Conservation (phyloP, 345 rosid genomes). For the Pugionium dolabratum region DNA sequence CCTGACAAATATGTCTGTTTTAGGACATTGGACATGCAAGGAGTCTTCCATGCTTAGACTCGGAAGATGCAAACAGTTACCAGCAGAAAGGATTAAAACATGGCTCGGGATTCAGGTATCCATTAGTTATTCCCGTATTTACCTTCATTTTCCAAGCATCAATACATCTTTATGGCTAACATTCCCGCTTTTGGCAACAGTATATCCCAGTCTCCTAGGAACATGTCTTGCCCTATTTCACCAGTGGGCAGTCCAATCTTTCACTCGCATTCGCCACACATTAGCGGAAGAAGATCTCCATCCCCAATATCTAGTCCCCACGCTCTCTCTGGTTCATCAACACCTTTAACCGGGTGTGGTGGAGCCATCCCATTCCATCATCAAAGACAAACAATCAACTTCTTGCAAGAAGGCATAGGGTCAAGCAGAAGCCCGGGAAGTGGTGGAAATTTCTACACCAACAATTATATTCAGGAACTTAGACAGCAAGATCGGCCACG, state of each 20-base stretch:
- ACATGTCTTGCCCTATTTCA: constrained; percentile 62
- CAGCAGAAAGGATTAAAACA: constrained; percentile 50
- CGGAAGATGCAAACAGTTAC: constrained; percentile 48
- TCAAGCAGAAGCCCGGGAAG: constrained; percentile 45
- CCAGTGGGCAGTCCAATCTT: constrained; percentile 64
- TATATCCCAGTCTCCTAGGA: constrained; percentile 51
- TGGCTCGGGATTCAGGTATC: constrained; percentile 52
- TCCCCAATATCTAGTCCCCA: constrained; percentile 71
- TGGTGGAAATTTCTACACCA: constrained; percentile 49
- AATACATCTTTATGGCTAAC: constrained; percentile 2
- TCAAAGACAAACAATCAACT: constrained; percentile 48
- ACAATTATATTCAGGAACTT: constrained; percentile 53
- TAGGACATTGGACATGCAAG: constrained; percentile 57
- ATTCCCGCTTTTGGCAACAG: constrained; percentile 33
- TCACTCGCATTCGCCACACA: constrained; percentile 56
- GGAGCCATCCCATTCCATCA: constrained; percentile 66
- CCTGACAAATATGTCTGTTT: constrained; percentile 39
- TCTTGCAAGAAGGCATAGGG: constrained; percentile 57
- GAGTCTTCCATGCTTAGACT: constrained; percentile 47
- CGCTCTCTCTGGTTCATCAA: constrained; percentile 62
- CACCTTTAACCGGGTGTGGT: constrained; percentile 57
- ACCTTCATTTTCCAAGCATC: constrained; percentile 14
- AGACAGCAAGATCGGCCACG: constrained; percentile 49
- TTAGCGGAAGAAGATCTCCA: constrained; percentile 62
- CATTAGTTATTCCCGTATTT: constrained; percentile 21